Evolutionary conservation across 208 protist species (phyloP).

Genomic region (Tritrichomonas foetus): DNA sequence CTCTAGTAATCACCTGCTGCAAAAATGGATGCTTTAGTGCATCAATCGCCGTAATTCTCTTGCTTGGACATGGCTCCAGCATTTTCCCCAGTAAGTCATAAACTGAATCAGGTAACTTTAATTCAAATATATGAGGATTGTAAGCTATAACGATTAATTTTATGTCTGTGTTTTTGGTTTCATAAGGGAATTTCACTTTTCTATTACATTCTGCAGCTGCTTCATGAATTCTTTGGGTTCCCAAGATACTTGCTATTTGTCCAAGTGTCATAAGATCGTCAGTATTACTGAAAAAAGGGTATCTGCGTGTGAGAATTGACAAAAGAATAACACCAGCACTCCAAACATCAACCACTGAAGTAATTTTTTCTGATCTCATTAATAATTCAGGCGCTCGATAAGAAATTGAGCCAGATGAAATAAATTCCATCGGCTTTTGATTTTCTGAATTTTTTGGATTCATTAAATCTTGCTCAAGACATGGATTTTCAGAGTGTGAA

Average conservation of each 20-base stretch:
- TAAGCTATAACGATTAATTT: not conserved
- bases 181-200: conserved; percentile 33
- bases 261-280: conserved; percentile 38
- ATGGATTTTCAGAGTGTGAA: not conserved
- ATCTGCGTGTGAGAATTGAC: conserved; percentile 12
- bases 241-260: conserved; percentile 25
- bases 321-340: conserved; percentile 43
- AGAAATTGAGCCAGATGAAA: not conserved
- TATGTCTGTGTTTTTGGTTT: not conserved
- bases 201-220: not conserved
- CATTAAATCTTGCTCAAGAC: not conserved
- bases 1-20: too few species aligned
- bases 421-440: not conserved
- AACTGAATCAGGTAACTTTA: not conserved
- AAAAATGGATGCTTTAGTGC: conserved; percentile 44
- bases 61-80: conserved; percentile 33
- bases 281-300: conserved; percentile 39
- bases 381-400: conserved; percentile 45
- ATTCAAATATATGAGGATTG: not conserved
- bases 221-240: not conserved
- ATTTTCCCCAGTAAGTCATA: conserved; percentile 7
- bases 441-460: not conserved
- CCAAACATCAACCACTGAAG: conserved; percentile 45
- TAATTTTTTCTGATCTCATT: not conserved
- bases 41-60: conserved; percentile 30